Base-by-base conservation (phyloP, 2,329 filamentous ascomycete genomes). In the Aspergillus fumigatiaffinis region DNA sequence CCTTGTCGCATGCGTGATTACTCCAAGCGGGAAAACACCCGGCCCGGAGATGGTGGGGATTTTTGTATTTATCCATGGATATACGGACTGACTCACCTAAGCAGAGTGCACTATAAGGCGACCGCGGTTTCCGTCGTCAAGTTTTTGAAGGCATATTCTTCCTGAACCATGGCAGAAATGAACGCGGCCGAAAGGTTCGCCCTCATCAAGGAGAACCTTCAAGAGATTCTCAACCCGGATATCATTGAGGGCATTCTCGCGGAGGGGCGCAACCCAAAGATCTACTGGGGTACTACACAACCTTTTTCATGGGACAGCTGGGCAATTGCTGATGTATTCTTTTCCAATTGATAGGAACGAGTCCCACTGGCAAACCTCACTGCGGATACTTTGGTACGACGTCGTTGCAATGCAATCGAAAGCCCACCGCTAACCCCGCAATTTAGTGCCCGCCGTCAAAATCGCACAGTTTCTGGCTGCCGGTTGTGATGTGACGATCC, bases 381-480 rank as follows among this genome's bases (percentile, higher is more conserved):
- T 90, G 86, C 72, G 92, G 91, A 65, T 96, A 96, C 82, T 90
- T 96, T 32, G 50, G 52, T 58, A 52, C 35, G 41, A 42, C 17
- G 28, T 9, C 47, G 8, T 23, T 17, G 20, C 21, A 46, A 52
- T 28, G 47, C 29, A 20, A 46, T 25, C 4, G 10, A 47, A 25
- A 26, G 2, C 44, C 26, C 38, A 9, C 20, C 23, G 47, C 28
- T 56, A 55, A 29, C 55, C 49, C 56, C 57, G 12, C 61, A 60
- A 60, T 55, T 52, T 51, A 42, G 89, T 94, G 9, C 88, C 92
- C 5, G 88, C 89, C 66, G 85, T 96, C 71, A 97, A 97, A 77
- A 89, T 97, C 61, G 92, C 91, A 42, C 88, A 97, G 73, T 86
- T 96, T 68, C 85, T 97, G 35, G 83, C 85, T 38, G 92, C 93